Evolutionary conservation across 805 yeast genomes (phyloP).

Genomic region (Maudiozyma bulderi): DNA sequence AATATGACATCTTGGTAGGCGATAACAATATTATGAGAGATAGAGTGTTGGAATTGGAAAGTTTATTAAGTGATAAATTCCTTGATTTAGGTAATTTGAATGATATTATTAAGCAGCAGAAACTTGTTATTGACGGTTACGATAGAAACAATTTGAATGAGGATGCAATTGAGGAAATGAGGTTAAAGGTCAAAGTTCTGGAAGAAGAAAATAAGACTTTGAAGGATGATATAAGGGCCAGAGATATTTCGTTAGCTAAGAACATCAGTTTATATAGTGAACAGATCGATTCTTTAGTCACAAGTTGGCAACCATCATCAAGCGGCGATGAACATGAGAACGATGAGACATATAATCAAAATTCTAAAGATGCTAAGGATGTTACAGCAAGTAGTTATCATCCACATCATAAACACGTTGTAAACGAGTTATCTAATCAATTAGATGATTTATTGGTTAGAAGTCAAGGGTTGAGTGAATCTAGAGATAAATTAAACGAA

Average conservation of each 20-base stretch:
- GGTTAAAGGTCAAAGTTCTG: slow-evolving; percentile 36
- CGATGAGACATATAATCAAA: slow-evolving; percentile 1
- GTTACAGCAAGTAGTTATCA: not conserved
- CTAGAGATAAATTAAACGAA: slow-evolving; percentile 23
- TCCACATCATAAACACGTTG: slow-evolving; percentile 23
- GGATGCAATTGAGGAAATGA: slow-evolving; percentile 40
- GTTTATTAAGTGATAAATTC: slow-evolving; percentile 44
- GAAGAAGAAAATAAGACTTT: slow-evolving; percentile 36
- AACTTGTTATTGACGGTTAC: slow-evolving; percentile 37
- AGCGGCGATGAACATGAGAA: not conserved
- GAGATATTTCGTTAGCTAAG: slow-evolving; percentile 26
- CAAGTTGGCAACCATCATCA: slow-evolving; percentile 15
- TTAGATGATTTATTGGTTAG: slow-evolving; percentile 45
- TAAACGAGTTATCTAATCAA: slow-evolving; percentile 41
- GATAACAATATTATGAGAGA: slow-evolving; percentile 37
- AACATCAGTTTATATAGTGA: slow-evolving; percentile 20
- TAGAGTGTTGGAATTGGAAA: slow-evolving; percentile 39
- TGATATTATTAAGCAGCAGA: slow-evolving; percentile 44
- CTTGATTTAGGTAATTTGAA: slow-evolving; percentile 45
- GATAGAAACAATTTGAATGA: slow-evolving; percentile 36
- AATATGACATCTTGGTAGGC: slow-evolving; percentile 29
- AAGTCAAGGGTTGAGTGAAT: slow-evolving; percentile 34
- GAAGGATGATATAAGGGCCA: slow-evolving; percentile 31
- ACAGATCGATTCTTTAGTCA: slow-evolving; percentile 22
- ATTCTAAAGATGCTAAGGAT: not conserved